Percentiles rank a stretch among this genome's conserved stretches.
Conservation (phyloP, 148 eudicot species). For the Rhododendron henanense region DNA sequence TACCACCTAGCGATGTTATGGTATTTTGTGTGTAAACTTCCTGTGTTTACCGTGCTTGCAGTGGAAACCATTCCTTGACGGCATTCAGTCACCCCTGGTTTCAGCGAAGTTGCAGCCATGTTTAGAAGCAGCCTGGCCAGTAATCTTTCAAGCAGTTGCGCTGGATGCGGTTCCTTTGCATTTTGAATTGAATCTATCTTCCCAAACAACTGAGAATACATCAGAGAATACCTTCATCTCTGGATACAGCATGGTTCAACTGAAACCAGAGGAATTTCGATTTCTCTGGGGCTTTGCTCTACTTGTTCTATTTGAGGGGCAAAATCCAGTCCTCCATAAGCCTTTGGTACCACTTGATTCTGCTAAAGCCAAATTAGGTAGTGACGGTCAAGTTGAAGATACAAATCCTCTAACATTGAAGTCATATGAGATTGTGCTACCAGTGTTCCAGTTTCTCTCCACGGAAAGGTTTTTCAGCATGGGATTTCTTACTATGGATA, state of each 20-base stretch:
- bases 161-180: conserved; percentile 82
- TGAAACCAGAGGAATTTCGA: conserved; percentile 62
- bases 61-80: conserved; percentile 97
- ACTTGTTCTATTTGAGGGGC: conserved; percentile 80
- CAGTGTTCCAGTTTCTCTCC: conserved; percentile 72
- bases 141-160: conserved; percentile 84
- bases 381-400: conserved; percentile 46
- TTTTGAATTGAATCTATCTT: conserved; percentile 33
- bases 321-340: conserved; percentile 40
- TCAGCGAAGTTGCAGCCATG: conserved; percentile 66
- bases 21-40: conserved; percentile 10
- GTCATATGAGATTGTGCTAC: conserved; percentile 59
- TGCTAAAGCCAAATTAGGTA: conserved; percentile 40
- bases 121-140: conserved; percentile 91
- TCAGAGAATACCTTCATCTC: conserved; percentile 47
- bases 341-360: conserved; percentile 43
- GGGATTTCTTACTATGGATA: conserved; percentile 64
- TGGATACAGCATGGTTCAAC: conserved; percentile 87
- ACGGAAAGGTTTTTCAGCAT: conserved; percentile 56
- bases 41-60: conserved; percentile 26
- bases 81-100: conserved; percentile 79
- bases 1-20: conserved; percentile 2
- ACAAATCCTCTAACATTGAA: conserved; percentile 39
- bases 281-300: conserved; percentile 86
- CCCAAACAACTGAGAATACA: conserved; percentile 25